Evolutionary conservation across 2,329 filamentous ascomycete genomes (phyloP), one percentile per base, ranked within the genome.

Genomic region (Aspergillus udagawae): DNA sequence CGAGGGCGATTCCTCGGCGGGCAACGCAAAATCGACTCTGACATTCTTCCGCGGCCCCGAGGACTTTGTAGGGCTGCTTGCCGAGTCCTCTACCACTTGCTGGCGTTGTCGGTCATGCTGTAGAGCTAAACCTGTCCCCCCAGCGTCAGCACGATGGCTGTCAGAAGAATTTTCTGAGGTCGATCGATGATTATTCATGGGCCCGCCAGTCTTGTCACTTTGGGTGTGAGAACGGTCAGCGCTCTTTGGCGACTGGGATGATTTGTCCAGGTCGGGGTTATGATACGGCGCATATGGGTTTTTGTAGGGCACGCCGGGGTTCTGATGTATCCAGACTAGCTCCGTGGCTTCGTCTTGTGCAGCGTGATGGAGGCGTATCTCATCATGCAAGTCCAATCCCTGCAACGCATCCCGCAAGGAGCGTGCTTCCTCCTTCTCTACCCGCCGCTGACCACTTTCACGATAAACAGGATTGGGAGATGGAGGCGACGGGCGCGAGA

Each of bases 321-420:
- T 82, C 61, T 79, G 79, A 67, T 87, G 85, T 66, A 82, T 83
- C 80, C 81, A 84, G n/a, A 88, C 85, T 38, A 87, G 74, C 63
- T 86, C 82, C 0, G 83, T 82, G 12, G 85, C 85, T 68, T 88
- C 85, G 53, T 85, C 80, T 64, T 85, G 82, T 14, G 85, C 85
- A 10, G 82, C 81, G 28, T 76, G 70, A 63, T 84, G 83, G 25
- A 87, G 65, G 52, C 75, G 77, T 23, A 67, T 58, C 53, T 87
- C 84, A 47, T 83, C 79, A 25, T 82, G 73, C 23, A 84, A 61
- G 63, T 86, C 83, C 75, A 86, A 78, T 57, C 82, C 81, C 61
- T 85, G 79, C 64, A 87, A 72, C 14, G 84, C 84, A 57, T 80
- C 76, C 14, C 83, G 76, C 51, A 87, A 66, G 20, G 80, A 81